Evolutionary conservation across 2,329 filamentous ascomycete genomes (phyloP), one percentile per base, ranked within the genome.

Genomic region (Helotiales sp.): DNA sequence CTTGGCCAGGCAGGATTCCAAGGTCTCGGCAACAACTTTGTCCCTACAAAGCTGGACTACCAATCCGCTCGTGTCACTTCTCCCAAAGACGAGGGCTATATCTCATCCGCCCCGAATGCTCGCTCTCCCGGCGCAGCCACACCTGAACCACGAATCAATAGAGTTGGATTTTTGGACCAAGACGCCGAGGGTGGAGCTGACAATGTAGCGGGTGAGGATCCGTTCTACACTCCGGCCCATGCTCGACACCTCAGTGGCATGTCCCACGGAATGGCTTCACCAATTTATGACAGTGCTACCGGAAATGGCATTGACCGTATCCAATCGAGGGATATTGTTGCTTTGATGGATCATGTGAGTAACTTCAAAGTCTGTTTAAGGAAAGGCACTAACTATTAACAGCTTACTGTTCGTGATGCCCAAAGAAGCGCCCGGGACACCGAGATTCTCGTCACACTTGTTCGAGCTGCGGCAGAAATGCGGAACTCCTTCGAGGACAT

Each of bases 391-490:
- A 71, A 73, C 60, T 8, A 28, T 34, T 24, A 62, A 40, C 63
- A 90, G 87, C 89, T 99, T 70, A 98, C 96, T 78, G 96, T 98
- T 70, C 91, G 96, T 40, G 96, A 99, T 81, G 96, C 95, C 47
- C 95, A 98, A 80, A 90, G 96, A 67, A 98, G 96, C 79, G 96
- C 96, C 54, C 88, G 96, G 52, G 96, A 99, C 75, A 98, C 96
- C 0, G 96, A 99, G 79, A 97, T 99, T 64, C 84, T 99, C 20
- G 93, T 97, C 55, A 95, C 96, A 0, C 87, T 99, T 34, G 96
- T 99, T 69, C 91, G 95, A 67, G 94, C 93, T 63, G 95, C 96
- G 3, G 91, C 96, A 13, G 96, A 99, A 80, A 98, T 98, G 94
- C 93, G 95, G 71, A 96, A 92, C 73, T 96, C 93, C 0, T 97